Evolutionary conservation across 2,329 filamentous ascomycete genomes (phyloP), one percentile per base, ranked within the genome.

Genomic region (Cytospora piceicola): DNA sequence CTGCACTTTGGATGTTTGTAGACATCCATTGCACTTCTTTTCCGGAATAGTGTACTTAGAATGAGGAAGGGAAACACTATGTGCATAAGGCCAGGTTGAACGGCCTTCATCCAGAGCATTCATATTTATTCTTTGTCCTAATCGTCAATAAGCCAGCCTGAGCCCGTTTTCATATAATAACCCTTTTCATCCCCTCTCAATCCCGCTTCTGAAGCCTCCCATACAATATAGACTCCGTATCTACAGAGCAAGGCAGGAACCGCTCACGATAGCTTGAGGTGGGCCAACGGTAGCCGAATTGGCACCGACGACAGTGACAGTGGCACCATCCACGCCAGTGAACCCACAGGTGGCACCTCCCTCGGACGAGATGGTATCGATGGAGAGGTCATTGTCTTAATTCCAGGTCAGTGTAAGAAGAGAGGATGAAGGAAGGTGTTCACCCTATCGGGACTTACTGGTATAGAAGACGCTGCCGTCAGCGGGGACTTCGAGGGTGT

Each of bases 251-350:
- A 56, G 22, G 53, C 60, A 63, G 39, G 52, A 56, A 4, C 60
- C 60, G 39, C 60, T 63, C 29, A n/a, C 29, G 22, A 63, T 63
- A 14, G 60, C 53, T 53, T 63, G 60, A 11, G 60, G 60, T 2
- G 60, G 60, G 3, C 52, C 60, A 14, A 63, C 60, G 27, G 53
- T 57, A 22, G 39, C 60, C 5, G 52, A 34, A 32, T n/a, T 14
- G 11, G 60, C 53, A 42, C 60, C 60, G 51, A 57, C 53, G 8
- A 63, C 22, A 29, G 60, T 63, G n/a, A 57, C 60, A 20, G 2
- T 36, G 17, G 60, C 39, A 3, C 53, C 53, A 20, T 63, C 53
- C 2, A 51, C 53, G 20, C 53, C 53, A 2, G 15, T 15, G 53
- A 63, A 63, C 0, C 39, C 30, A 54, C 60, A 63, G 7, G 60